These are phyloP conservation scores for Dryas drummondii DNA, from an alignment of 306 rosid species.

Conservation along the genomic window DNA sequence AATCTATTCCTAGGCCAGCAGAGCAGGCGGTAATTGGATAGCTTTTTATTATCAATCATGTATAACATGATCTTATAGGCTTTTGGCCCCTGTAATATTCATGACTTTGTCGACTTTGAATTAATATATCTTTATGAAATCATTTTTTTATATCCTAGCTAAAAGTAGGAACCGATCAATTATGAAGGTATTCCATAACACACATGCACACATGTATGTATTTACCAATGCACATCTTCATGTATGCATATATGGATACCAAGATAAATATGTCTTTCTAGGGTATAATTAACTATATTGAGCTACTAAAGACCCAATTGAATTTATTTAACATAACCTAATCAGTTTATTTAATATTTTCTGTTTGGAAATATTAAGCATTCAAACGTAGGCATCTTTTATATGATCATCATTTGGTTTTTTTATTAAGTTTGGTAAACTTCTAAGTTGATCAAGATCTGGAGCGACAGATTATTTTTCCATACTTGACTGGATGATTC, in stretches of 20 bases:
- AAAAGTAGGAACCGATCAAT: background rate
- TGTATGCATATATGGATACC: background rate
- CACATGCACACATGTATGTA: background rate
- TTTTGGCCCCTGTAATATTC: background rate
- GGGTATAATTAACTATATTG: background rate
- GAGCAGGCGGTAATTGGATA: slow-evolving; percentile 26
- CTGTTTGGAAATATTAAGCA: background rate
- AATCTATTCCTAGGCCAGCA: slow-evolving; percentile 47
- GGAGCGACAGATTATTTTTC: background rate
- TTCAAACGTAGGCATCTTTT: background rate
- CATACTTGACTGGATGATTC: background rate
- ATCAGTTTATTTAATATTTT: background rate
- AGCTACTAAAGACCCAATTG: background rate
- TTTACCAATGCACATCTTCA: background rate
- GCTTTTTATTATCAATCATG: background rate
- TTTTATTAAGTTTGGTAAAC: background rate
- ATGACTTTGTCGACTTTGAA: background rate
- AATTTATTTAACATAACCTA: background rate
- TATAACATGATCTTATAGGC: background rate
- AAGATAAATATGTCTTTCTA: background rate
- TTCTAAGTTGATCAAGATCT: background rate
- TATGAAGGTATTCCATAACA: background rate
- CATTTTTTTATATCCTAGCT: background rate
- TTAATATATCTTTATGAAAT: background rate
- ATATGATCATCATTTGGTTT: background rate